phyloP scores from a whole-genome alignment of 2,329 filamentous ascomycete genomes.

The Septoria petroselini region DNA sequence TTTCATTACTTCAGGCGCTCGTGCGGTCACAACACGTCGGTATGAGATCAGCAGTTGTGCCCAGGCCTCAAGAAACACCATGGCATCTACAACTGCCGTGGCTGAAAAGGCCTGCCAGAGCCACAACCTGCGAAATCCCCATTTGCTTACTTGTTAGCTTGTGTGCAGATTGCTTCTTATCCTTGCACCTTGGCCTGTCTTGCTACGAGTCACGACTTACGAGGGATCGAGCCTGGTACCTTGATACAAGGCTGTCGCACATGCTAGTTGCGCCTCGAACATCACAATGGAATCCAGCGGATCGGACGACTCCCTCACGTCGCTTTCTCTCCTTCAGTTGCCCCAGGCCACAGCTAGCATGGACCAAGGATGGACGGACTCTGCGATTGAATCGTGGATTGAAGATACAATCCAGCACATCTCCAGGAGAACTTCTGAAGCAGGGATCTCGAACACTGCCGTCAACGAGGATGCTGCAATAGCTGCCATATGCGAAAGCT shows the following conservation, averaged over 20 bases:
- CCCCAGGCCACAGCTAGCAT: conserved; percentile 9
- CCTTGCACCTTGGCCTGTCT: too few species aligned
- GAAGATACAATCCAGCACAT: conserved; percentile 8
- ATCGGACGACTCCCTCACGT: background rate
- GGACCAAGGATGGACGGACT: conserved; percentile 8
- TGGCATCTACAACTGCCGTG: background rate
- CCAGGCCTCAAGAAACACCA: background rate
- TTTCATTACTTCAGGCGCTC: background rate
- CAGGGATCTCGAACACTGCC: background rate
- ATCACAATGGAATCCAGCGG: background rate
- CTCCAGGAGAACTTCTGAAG: background rate
- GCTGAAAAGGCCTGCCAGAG: background rate
- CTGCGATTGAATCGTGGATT: conserved; percentile 11
- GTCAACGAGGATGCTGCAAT: conserved; percentile 2
- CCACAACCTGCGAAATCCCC: too few species aligned
- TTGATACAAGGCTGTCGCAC: too few species aligned
- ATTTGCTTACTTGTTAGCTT: too few species aligned
- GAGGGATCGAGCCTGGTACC: too few species aligned
- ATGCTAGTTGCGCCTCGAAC: too few species aligned
- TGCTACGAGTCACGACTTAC: too few species aligned
- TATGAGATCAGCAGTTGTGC: background rate
- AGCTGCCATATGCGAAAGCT: conserved; percentile 5
- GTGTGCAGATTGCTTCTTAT: too few species aligned
- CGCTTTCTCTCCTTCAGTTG: conserved; percentile 1
- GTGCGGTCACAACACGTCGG: background rate